phyloP scores from a whole-genome alignment of 176 grass and related monocot species.

The Ananas comosus region DNA sequence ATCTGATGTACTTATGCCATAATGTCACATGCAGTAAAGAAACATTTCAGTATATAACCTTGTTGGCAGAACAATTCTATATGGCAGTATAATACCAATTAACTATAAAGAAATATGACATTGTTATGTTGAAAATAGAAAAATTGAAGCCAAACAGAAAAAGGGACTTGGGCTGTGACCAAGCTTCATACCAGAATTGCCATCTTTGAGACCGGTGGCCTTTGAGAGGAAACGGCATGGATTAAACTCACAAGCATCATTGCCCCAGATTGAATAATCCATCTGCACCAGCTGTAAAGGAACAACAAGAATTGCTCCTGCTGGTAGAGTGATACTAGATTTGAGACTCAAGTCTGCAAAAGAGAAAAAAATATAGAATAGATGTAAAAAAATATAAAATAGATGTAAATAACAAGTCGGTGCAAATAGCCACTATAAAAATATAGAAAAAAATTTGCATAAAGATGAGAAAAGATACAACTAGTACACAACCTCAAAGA shows the following conservation, averaged over 20 bases:
- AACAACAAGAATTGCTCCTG: constrained; percentile 61
- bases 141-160: neutral
- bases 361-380: constrained; percentile 10
- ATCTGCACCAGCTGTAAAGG: constrained; percentile 78
- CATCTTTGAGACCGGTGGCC: constrained; percentile 38
- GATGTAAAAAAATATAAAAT: neutral
- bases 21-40: no score
- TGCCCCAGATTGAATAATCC: constrained; percentile 69
- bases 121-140: neutral
- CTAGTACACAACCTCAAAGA: no score
- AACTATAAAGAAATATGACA: no score
- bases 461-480: no score
- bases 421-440: no score
- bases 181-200: neutral
- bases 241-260: constrained; percentile 67
- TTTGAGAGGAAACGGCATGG: constrained; percentile 56
- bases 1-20: no score
- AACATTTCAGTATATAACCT: no score
- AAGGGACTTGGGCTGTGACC: neutral
- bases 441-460: no score
- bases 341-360: constrained; percentile 56
- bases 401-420: no score
- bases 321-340: constrained; percentile 51
- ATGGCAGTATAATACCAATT: no score
- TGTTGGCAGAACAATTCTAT: no score